Conservation (phyloP, 176 grass and related monocot genomes). For the Cenchrus americanus region DNA sequence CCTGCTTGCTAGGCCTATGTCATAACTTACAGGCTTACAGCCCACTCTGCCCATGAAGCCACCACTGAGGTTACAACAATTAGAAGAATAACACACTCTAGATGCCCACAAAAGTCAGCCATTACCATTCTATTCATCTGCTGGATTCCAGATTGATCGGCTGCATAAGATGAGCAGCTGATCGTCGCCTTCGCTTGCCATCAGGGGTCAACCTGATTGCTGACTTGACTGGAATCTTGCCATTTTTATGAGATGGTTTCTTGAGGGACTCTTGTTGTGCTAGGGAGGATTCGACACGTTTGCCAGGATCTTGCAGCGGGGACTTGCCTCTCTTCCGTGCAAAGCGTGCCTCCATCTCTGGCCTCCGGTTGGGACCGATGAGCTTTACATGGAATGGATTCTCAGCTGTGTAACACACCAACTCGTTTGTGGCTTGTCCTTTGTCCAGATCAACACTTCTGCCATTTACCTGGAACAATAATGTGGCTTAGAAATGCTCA, state of each 20-base stretch:
- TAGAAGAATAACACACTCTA: not conserved
- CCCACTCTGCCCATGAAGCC: not conserved
- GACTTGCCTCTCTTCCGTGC: slow-evolving; percentile 76
- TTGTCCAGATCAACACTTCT: slow-evolving; percentile 83
- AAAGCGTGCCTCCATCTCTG: slow-evolving; percentile 42
- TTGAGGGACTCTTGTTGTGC: slow-evolving; percentile 36
- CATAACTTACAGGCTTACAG: slow-evolving; percentile 9
- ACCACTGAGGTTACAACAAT: slow-evolving; percentile 7
- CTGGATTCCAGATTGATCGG: slow-evolving; percentile 51
- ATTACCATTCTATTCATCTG: slow-evolving; percentile 28
- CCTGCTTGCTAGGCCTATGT: slow-evolving; percentile 42
- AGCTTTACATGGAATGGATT: slow-evolving; percentile 78
- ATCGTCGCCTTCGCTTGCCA: slow-evolving; percentile 76
- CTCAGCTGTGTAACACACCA: slow-evolving; percentile 75
- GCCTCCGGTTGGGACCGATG: slow-evolving; percentile 45
- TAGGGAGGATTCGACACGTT: slow-evolving; percentile 9
- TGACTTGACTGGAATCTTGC: slow-evolving; percentile 56
- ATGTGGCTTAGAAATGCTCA: not conserved
- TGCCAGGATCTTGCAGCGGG: slow-evolving; percentile 47
- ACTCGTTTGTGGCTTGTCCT: slow-evolving; percentile 45
- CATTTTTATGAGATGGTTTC: slow-evolving; percentile 53
- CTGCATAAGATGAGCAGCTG: slow-evolving; percentile 41
- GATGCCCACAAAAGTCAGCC: slow-evolving; percentile 19
- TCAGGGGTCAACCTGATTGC: slow-evolving; percentile 72
- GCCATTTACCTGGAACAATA: slow-evolving; percentile 70